phyloP scores from a whole-genome alignment of 768 basidiomycete species.

The Tubosaeta sp. region DNA sequence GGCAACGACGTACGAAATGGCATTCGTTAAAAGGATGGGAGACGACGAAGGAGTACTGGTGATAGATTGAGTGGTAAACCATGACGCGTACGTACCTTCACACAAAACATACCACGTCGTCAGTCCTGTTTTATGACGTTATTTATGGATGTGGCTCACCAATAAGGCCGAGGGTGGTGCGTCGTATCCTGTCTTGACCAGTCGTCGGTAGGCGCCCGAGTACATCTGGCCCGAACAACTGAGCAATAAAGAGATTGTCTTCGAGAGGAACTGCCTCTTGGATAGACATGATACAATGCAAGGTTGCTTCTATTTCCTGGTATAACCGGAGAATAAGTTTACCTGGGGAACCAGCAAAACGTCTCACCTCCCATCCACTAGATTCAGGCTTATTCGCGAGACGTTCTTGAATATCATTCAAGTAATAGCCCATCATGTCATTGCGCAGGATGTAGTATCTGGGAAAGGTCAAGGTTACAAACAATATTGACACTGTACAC shows the following conservation, averaged over 20 bases:
- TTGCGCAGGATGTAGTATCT: constrained; percentile 86
- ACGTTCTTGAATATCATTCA: constrained; percentile 56
- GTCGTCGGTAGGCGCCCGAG: constrained; percentile 64
- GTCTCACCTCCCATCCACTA: constrained; percentile 71
- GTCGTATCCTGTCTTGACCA: constrained; percentile 61
- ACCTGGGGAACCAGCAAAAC: not conserved
- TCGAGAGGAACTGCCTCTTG: constrained; percentile 80
- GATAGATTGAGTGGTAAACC: constrained; percentile 60
- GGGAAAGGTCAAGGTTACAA: constrained; percentile 9
- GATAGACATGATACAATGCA: constrained; percentile 82
- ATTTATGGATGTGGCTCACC: constrained; percentile 44
- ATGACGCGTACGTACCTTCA: constrained; percentile 70
- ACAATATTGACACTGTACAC: constrained; percentile 21
- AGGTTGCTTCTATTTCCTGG: constrained; percentile 80
- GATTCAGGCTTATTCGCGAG: constrained; percentile 41
- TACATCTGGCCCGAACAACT: constrained; percentile 69
- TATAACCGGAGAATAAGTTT: not conserved
- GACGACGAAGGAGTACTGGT: constrained; percentile 25
- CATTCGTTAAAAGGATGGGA: constrained; percentile 55
- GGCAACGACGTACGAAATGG: constrained; percentile 64
- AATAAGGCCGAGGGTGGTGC: constrained; percentile 70
- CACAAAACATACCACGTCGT: not conserved
- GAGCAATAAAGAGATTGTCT: constrained; percentile 49
- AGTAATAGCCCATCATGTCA: constrained; percentile 71
- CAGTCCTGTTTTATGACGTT: not conserved